A percentile compares a stretch with the other conserved stretches of the same genome.
phyloP scores from a whole-genome alignment of 805 yeast species.

The Candida schatavii region DNA sequence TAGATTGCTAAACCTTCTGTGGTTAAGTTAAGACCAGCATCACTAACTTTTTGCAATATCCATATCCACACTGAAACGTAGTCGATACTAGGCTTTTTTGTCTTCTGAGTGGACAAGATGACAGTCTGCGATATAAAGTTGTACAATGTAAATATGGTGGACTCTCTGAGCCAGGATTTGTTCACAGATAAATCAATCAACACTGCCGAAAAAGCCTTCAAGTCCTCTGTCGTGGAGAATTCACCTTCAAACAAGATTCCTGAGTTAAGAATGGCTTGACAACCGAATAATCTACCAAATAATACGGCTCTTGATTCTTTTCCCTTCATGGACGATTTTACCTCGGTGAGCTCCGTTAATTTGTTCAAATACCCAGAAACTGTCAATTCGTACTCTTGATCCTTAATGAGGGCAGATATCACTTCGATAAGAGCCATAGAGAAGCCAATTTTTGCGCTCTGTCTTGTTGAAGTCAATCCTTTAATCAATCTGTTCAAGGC shows the following conservation, averaged over 20 bases:
- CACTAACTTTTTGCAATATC: slow-evolving; percentile 43
- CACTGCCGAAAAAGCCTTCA: slow-evolving; percentile 38
- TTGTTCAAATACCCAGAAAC: slow-evolving; percentile 35
- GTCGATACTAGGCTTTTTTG: slow-evolving; percentile 1
- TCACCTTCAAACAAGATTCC: slow-evolving; percentile 19
- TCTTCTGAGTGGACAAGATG: no score
- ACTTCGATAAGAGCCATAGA: slow-evolving; percentile 83
- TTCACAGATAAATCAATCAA: slow-evolving; percentile 55
- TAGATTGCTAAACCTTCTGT: slow-evolving; percentile 80
- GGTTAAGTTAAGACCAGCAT: slow-evolving; percentile 56
- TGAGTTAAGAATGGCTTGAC: slow-evolving; percentile 66
- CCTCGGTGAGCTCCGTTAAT: slow-evolving; percentile 33
- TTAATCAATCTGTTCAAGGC: slow-evolving; percentile 74
- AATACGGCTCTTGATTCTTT: slow-evolving; percentile 75
- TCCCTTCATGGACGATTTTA: slow-evolving; percentile 54
- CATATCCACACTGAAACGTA: slow-evolving; percentile 16
- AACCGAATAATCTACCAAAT: slow-evolving; percentile 83
- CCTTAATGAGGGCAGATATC: slow-evolving; percentile 31
- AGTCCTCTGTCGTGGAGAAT: slow-evolving; percentile 11
- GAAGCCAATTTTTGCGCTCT: slow-evolving; percentile 82
- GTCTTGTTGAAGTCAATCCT: slow-evolving; percentile 80
- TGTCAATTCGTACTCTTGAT: slow-evolving; percentile 28
- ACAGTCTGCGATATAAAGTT: slow-evolving; percentile 34
- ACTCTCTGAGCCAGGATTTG: slow-evolving; percentile 87
- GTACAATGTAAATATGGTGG: slow-evolving; percentile 68